phyloP scores from a whole-genome alignment of 805 yeast genomes.

The Komagataella kurtzmanii region DNA sequence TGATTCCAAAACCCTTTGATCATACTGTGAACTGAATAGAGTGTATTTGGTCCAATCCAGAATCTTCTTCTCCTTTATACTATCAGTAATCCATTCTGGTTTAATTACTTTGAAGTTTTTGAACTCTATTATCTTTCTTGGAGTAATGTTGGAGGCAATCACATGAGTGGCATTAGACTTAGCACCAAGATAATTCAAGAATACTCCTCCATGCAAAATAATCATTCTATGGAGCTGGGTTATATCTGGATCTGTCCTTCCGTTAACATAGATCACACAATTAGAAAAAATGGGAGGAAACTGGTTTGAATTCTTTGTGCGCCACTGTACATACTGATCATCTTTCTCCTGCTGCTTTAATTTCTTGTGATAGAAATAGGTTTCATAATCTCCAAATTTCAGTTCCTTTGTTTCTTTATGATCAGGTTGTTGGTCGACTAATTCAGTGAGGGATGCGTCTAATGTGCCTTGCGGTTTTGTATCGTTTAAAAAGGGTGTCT shows the following conservation, averaged over 20 bases:
- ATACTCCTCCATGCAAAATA: slow-evolving; percentile 68
- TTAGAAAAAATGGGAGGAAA: slow-evolving; percentile 38
- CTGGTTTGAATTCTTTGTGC: slow-evolving; percentile 20
- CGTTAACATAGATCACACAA: slow-evolving; percentile 72
- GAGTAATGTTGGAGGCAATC: slow-evolving; percentile 67
- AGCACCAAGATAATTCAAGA: slow-evolving; percentile 51
- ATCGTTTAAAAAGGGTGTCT: slow-evolving; percentile 2
- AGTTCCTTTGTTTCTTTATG: slow-evolving; percentile 24
- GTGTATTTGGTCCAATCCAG: slow-evolving; percentile 64
- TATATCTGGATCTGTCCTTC: slow-evolving; percentile 76
- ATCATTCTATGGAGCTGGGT: slow-evolving; percentile 58
- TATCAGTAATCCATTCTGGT: slow-evolving; percentile 73
- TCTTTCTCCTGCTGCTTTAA: slow-evolving; percentile 50
- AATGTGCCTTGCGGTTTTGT: background rate
- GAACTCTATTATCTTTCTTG: slow-evolving; percentile 56
- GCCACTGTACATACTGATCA: slow-evolving; percentile 33
- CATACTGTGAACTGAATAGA: slow-evolving; percentile 36
- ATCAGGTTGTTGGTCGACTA: slow-evolving; percentile 4
- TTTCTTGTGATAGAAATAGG: slow-evolving; percentile 50
- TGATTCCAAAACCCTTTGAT: slow-evolving; percentile 31
- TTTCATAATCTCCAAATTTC: slow-evolving; percentile 52
- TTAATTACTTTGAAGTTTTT: slow-evolving; percentile 59
- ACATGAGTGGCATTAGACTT: slow-evolving; percentile 78
- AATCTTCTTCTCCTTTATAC: slow-evolving; percentile 31
- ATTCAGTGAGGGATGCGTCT: background rate